phyloP scores from a whole-genome alignment of 139 green algal genomes.

The Auxenochlorella protothecoides region DNA sequence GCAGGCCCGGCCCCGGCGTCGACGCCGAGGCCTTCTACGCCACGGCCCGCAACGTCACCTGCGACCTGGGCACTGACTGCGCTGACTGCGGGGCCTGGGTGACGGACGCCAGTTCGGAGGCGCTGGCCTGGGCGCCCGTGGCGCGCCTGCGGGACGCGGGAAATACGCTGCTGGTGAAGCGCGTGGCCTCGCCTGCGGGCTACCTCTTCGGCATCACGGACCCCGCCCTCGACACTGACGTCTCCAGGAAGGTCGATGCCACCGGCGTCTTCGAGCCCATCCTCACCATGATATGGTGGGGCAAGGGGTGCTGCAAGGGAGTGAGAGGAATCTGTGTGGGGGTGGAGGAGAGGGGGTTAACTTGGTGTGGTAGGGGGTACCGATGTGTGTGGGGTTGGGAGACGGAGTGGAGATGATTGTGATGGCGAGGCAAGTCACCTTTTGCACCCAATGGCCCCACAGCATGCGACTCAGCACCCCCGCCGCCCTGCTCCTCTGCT shows the following conservation, averaged over 20 bases:
- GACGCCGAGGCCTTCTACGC: not conserved
- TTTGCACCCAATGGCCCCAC: no score
- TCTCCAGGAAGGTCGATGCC: conserved; percentile 31
- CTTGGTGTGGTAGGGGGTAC: no score
- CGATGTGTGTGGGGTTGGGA: no score
- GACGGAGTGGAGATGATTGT: no score
- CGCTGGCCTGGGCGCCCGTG: conserved; percentile 6
- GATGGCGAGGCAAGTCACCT: no score
- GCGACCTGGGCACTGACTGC: conserved; percentile 74
- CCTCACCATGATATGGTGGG: conserved; percentile 26
- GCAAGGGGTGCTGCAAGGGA: no score
- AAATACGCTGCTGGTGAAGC: not conserved
- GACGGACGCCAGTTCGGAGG: conserved; percentile 8
- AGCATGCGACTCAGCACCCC: no score
- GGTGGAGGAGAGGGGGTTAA: no score
- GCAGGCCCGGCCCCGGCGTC: not conserved
- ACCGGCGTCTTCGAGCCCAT: conserved; percentile 35
- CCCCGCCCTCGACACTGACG: conserved; percentile 44
- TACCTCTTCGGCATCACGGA: conserved; percentile 53
- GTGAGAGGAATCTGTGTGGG: no score
- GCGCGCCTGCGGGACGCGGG: not conserved
- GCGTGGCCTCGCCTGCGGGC: conserved; percentile 7
- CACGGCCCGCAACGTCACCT: conserved; percentile 20
- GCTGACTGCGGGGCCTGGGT: conserved; percentile 53
- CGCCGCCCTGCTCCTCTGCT: no score